Evolutionary conservation across 2,329 filamentous ascomycete genomes (phyloP), one percentile per base, ranked within the genome.

Genomic region (Diaporthe citri): DNA sequence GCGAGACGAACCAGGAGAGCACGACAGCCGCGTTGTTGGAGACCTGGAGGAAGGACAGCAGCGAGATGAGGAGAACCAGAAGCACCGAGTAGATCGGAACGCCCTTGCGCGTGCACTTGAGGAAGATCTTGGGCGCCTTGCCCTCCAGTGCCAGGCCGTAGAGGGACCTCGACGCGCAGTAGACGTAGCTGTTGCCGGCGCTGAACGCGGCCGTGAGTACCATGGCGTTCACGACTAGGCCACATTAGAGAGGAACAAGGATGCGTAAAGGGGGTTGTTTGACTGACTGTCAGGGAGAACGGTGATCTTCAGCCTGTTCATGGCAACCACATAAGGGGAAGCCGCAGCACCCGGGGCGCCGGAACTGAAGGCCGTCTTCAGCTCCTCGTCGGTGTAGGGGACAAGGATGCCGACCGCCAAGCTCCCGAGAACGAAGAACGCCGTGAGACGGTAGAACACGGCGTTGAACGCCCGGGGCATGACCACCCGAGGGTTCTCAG

Each of bases 391-490:
- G 72, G 91, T 86, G 80, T 90, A 89, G 4, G 91, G 86, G 70
- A 93, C 87, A 66, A 91, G 78, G 70, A 92, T 89, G 6, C 90
- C 90, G 15, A 92, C 88, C n/a, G 86, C 86, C 5, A 93, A 84
- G 9, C 89, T 90, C 73, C 91, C 88, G 75, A 95, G 86, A n/a
- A 94, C 88, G 83, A 94, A 95, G 84, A 95, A 94, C 1, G 88
- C 84, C 0, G 92, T 92, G 43, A 95, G 86, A 66, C 93, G 91
- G 82, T 93, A 94, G 83, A 95, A 94, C 46, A 94, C 92, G 60
- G 91, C 91, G 77, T 93, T 94, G 84, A 90, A 94, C 1, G 93
- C 93, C 74, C 88, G 89, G 0, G 93, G 93, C 82, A 95, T 90
- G 41, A 91, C 89, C 34, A 84, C 82, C 56, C 92, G 88, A 2